These are phyloP conservation scores for Niveomyces coronatus DNA, from an alignment of 2,329 filamentous ascomycete genomes.

Conservation along the genomic window DNA sequence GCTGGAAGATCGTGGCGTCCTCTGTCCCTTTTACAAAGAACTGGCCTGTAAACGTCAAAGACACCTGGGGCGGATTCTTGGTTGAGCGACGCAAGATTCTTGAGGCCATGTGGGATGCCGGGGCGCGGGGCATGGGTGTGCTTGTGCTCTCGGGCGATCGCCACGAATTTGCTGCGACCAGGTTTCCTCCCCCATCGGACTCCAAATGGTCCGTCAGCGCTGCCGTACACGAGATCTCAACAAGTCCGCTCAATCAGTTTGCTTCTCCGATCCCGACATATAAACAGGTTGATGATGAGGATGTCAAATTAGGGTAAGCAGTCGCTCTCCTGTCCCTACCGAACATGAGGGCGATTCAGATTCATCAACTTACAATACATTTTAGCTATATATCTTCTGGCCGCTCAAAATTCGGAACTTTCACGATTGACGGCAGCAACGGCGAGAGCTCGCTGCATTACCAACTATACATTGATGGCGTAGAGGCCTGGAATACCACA, in stretches of 20 bases:
- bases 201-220: slow-evolving; percentile 53
- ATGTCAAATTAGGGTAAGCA: slow-evolving; percentile 73
- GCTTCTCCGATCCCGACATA: slow-evolving; percentile 82
- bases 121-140: slow-evolving; percentile 64
- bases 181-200: slow-evolving; percentile 52
- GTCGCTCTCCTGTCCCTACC: too few species aligned
- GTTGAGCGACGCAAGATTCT: slow-evolving; percentile 68
- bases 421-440: slow-evolving; percentile 59
- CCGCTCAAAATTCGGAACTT: slow-evolving; percentile 72
- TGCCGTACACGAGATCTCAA: slow-evolving; percentile 82
- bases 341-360: too few species aligned
- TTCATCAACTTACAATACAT: too few species aligned
- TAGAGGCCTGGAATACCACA: slow-evolving; percentile 62
- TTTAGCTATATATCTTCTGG: slow-evolving; percentile 67
- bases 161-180: slow-evolving; percentile 94
- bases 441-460: slow-evolving; percentile 66
- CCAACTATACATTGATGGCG: slow-evolving; percentile 70
- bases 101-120: slow-evolving; percentile 85
- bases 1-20: slow-evolving; percentile 88
- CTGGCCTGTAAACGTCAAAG: slow-evolving; percentile 77
- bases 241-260: slow-evolving; percentile 87
- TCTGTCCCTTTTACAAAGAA: slow-evolving; percentile 96
- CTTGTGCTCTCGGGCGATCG: slow-evolving; percentile 82
- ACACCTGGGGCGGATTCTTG: slow-evolving; percentile 93
- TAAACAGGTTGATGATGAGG: slow-evolving; percentile 66